Base-by-base conservation (phyloP, 139 green algal species). In the Tetraselmis striata region DNA sequence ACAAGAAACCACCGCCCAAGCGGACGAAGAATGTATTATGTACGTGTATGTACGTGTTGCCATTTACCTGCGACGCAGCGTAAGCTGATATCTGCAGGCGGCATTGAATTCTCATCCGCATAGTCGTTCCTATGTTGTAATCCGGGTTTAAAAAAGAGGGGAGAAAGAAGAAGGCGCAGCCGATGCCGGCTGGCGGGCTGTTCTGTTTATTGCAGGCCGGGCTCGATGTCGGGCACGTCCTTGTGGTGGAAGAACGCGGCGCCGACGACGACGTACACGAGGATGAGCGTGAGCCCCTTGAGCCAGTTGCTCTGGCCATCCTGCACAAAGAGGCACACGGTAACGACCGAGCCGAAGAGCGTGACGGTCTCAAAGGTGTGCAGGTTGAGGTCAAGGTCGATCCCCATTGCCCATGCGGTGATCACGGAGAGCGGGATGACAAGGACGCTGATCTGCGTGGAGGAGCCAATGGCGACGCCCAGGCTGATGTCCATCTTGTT, bases 351-450 rank as follows among this genome's bases (percentile, higher is more conserved):
- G 28, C 87, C 79, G 74, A 95, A 94, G 59, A 95, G 83, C 28
- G 91, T 90, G 2, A 87, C 80, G 0, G 92, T 89, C 86, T 94
- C 90, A 90, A 67, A 67, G 45, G 45, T 67, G 78, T 92, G 91
- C 86, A 95, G 93, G 86, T 96, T 91, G 27, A 96, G 89, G 84
- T 95, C 91, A 32, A 96, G 85, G 0, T 88, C 87, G 83, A 89
- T 79, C 0, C 86, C 92, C 85, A 93, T 86, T 26, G 30, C 81
- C 92, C 92, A 95, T 0, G 84, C 89, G 32, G 95, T 76, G 32
- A 96, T 82, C 23, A 96, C 92, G 83, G 86, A 93, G 81, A 95
- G 93, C 0, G 92, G 92, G 2, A 95, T 84, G 0, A 94, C 86
- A 59, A 95, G 28, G 1, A 45, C 5, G 31, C 79, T 11, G 25